A percentile compares a stretch with the other conserved stretches of the same genome.
Evolutionary conservation across 31 red algal species (phyloP).

Genomic region (Asparagopsis taxiformis): DNA sequence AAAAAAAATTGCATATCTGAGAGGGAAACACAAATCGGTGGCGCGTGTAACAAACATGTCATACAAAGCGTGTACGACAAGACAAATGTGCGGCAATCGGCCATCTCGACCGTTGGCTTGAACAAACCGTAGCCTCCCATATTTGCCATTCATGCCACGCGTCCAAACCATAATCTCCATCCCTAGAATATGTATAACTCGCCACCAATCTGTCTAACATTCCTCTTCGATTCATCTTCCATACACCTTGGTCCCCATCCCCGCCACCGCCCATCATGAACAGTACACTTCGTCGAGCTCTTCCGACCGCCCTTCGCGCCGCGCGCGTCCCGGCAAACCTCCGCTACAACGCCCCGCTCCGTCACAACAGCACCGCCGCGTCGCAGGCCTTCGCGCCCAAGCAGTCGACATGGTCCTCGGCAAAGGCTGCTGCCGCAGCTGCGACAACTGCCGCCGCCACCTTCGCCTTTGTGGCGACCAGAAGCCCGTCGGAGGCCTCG

Average conservation of each 20-base stretch:
- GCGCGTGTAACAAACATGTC: no score
- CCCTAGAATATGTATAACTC: no score
- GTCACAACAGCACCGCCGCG: not conserved
- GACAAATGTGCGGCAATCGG: no score
- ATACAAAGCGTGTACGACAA: no score
- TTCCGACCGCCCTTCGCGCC: not conserved
- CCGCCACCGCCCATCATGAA: not conserved
- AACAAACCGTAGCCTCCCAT: no score
- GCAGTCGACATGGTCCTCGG: not conserved
- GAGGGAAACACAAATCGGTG: no score
- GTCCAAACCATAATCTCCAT: no score
- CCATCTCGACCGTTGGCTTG: no score
- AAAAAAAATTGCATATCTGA: no score
- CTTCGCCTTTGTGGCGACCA: not conserved
- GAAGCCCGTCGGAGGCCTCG: not conserved
- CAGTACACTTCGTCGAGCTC: not conserved
- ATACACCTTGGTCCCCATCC: not conserved
- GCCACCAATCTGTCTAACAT: no score
- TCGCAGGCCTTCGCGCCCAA: not conserved
- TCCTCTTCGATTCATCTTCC: no score
- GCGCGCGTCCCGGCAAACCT: not conserved
- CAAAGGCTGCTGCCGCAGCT: not conserved
- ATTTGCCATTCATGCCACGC: no score
- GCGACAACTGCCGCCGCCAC: not conserved
- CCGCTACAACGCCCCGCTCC: not conserved